Evolutionary conservation across 1,284 basidiomycete genomes (phyloP).

Genomic region (Megacollybia platyphylla): DNA sequence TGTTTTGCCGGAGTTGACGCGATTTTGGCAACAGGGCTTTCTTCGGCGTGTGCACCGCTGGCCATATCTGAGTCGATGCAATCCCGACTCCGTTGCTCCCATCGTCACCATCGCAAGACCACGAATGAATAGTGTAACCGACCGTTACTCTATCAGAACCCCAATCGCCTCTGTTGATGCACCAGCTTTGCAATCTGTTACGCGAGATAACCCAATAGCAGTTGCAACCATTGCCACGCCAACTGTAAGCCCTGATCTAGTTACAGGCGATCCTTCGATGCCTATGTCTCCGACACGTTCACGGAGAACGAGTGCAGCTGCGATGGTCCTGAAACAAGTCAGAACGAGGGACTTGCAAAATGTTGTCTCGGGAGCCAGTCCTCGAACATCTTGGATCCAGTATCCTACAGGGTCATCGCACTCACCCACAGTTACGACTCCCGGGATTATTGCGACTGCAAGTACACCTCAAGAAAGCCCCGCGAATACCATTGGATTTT

Average conservation of each 20-base stretch:
- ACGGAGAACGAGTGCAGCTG: slow-evolving; percentile 41
- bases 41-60: slow-evolving; percentile 87
- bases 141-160: background rate
- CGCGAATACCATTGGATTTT: slow-evolving; percentile 9
- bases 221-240: background rate
- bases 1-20: slow-evolving; percentile 1
- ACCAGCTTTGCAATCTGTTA: no score
- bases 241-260: slow-evolving; percentile 1
- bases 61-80: slow-evolving; percentile 53
- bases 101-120: background rate
- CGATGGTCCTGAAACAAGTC: slow-evolving; percentile 44
- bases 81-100: background rate
- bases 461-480: slow-evolving; percentile 10
- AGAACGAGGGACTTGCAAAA: slow-evolving; percentile 28
- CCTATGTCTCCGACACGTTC: slow-evolving; percentile 19
- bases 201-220: no score
- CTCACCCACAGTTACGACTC: slow-evolving; percentile 2
- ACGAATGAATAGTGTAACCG: background rate
- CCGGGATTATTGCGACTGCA: slow-evolving; percentile 8
- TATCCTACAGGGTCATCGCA: slow-evolving; percentile 11
- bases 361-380: slow-evolving; percentile 21
- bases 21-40: slow-evolving; percentile 57
- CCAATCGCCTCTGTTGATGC: background rate
- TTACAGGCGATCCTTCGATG: slow-evolving; percentile 1
- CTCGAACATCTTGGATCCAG: slow-evolving; percentile 30